phyloP scores from a whole-genome alignment of 2,329 filamentous ascomycete genomes.

The Penicillium corylophilum region DNA sequence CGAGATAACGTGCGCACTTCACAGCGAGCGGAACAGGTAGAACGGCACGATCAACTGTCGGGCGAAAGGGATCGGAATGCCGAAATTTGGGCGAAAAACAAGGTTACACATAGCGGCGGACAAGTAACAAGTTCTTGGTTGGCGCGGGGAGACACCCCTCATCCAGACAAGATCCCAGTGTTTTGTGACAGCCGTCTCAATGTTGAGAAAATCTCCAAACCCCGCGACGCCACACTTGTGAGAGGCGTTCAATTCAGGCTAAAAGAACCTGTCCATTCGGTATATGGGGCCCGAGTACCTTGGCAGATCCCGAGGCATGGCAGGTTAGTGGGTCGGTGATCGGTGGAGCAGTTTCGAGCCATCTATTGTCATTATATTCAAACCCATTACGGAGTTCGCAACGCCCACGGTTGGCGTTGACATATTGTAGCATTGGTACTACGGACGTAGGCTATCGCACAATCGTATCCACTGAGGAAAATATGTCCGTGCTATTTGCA shows the following conservation, averaged over 20 bases:
- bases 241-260: constrained; percentile 14
- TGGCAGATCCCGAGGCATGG: neutral
- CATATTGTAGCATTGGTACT: neutral
- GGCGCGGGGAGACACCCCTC: neutral
- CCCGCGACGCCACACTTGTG: neutral
- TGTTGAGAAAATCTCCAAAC: neutral
- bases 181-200: neutral
- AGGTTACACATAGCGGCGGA: neutral
- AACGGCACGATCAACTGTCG: neutral
- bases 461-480: neutral
- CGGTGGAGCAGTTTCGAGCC: neutral
- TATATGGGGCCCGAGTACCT: neutral
- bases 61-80: neutral
- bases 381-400: neutral
- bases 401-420: neutral
- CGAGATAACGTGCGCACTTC: no score
- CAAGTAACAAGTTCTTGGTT: neutral
- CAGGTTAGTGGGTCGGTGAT: neutral
- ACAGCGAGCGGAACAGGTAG: neutral
- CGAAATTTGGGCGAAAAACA: no score
- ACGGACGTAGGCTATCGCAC: neutral
- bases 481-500: neutral
- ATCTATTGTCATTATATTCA: neutral
- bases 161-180: neutral
- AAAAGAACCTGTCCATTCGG: no score